phyloP scores from a whole-genome alignment of 306 rosid genomes.

The Oxytropis ochrocephala region DNA sequence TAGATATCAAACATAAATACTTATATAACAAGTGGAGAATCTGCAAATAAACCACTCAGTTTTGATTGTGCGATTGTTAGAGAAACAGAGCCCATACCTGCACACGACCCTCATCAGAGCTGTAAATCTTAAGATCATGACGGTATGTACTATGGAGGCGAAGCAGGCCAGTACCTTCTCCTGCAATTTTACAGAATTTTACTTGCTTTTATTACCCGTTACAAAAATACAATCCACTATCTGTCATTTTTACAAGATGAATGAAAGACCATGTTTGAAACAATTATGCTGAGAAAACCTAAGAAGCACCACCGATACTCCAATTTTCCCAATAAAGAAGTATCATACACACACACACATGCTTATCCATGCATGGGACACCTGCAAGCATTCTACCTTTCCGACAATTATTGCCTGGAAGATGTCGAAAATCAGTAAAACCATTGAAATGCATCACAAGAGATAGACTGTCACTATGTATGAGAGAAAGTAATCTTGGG shows the following conservation, averaged over 20 bases:
- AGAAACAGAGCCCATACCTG: slow-evolving; percentile 51
- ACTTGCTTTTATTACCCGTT: background rate
- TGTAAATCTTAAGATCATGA: slow-evolving; percentile 93
- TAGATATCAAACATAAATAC: slow-evolving; percentile 11
- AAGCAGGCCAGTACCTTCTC: slow-evolving; percentile 96
- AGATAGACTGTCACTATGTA: too few species aligned
- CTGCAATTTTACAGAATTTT: slow-evolving; percentile 36
- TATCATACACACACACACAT: background rate
- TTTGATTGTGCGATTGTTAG: background rate
- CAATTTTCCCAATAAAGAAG: background rate
- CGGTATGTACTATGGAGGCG: slow-evolving; percentile 97
- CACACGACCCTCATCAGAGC: slow-evolving; percentile 99
- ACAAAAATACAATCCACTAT: slow-evolving; percentile 1
- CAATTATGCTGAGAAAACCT: background rate
- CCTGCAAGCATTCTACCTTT: background rate
- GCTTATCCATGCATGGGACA: background rate
- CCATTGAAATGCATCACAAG: background rate
- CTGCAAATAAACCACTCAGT: background rate
- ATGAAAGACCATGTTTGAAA: slow-evolving; percentile 6
- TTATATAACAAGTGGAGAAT: background rate
- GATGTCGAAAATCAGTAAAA: background rate
- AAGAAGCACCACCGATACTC: background rate
- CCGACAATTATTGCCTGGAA: too few species aligned
- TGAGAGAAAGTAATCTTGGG: too few species aligned
- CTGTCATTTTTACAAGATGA: slow-evolving; percentile 12